These are phyloP conservation scores for Hyphodiscus hymeniophilus DNA, from an alignment of 495 filamentous ascomycete genomes.

Conservation along the genomic window DNA sequence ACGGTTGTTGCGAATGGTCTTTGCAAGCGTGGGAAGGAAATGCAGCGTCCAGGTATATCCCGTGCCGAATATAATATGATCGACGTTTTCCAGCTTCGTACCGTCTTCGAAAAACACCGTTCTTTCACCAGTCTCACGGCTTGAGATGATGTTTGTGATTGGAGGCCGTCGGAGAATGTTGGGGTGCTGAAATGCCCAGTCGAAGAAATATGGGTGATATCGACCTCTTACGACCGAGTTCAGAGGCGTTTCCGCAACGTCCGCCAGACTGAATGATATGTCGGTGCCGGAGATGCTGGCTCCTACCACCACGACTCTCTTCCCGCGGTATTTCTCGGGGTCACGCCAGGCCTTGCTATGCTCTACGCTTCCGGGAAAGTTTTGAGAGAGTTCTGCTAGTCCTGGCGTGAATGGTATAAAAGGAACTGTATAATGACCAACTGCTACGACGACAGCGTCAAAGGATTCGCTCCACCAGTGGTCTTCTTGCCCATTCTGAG, in stretches of 20 bases:
- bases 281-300: slow-evolving; percentile 74
- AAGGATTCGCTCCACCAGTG: slow-evolving; percentile 46
- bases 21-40: slow-evolving; percentile 39
- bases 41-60: slow-evolving; percentile 49
- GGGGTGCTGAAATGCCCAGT: slow-evolving; percentile 43
- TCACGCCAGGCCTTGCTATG: slow-evolving; percentile 76
- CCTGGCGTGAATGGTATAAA: slow-evolving; percentile 57
- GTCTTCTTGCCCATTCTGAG: slow-evolving; percentile 23
- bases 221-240: slow-evolving; percentile 30
- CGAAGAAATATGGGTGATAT: slow-evolving; percentile 30
- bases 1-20: slow-evolving; percentile 39
- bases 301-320: slow-evolving; percentile 57
- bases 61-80: slow-evolving; percentile 50
- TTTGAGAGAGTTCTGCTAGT: slow-evolving; percentile 44
- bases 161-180: slow-evolving; percentile 30
- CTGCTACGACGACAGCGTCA: slow-evolving; percentile 76
- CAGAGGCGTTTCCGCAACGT: slow-evolving; percentile 24
- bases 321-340: slow-evolving; percentile 45
- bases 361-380: slow-evolving; percentile 54
- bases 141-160: slow-evolving; percentile 29
- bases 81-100: slow-evolving; percentile 35
- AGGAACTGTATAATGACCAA: slow-evolving; percentile 69
- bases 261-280: slow-evolving; percentile 41
- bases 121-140: slow-evolving; percentile 25
- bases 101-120: slow-evolving; percentile 43